phyloP scores from a whole-genome alignment of 2,329 filamentous ascomycete genomes.

The Neonectria hederae region DNA sequence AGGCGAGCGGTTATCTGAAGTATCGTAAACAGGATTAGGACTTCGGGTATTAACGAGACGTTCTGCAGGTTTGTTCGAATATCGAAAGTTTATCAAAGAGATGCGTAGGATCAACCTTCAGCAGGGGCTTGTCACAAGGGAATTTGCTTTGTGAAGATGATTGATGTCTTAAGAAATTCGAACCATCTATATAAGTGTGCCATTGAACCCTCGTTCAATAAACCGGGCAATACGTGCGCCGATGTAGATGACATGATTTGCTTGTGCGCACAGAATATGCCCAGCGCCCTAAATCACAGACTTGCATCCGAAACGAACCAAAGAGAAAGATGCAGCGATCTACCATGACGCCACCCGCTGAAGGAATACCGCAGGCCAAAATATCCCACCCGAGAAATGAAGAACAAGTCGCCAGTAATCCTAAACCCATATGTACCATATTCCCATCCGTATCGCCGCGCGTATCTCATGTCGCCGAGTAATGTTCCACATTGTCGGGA shows the following conservation, averaged over 20 bases:
- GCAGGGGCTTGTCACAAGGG: background rate
- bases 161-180: conserved; percentile 23
- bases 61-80: background rate
- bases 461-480: conserved; percentile 4
- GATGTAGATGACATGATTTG: conserved; percentile 18
- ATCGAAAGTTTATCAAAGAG: no score
- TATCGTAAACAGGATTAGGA: conserved; percentile 15
- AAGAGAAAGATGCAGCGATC: conserved; percentile 28
- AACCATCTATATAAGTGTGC: conserved; percentile 32
- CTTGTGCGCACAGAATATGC: conserved; percentile 19
- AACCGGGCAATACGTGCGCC: conserved; percentile 16
- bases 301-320: conserved; percentile 1
- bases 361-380: conserved; percentile 15
- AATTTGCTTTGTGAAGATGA: conserved; percentile 3
- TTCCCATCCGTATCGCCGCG: conserved; percentile 8
- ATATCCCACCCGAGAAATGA: conserved; percentile 1
- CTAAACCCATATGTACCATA: conserved; percentile 9
- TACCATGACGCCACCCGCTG: conserved; percentile 35
- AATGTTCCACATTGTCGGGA: background rate
- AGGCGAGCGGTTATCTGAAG: conserved; percentile 38
- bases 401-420: background rate
- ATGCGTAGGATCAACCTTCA: background rate
- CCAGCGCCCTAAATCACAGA: conserved; percentile 11
- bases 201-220: conserved; percentile 15
- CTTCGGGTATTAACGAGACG: background rate